Evolutionary conservation across 305 asterid species (phyloP).

Genomic region (Salvia sclarea): DNA sequence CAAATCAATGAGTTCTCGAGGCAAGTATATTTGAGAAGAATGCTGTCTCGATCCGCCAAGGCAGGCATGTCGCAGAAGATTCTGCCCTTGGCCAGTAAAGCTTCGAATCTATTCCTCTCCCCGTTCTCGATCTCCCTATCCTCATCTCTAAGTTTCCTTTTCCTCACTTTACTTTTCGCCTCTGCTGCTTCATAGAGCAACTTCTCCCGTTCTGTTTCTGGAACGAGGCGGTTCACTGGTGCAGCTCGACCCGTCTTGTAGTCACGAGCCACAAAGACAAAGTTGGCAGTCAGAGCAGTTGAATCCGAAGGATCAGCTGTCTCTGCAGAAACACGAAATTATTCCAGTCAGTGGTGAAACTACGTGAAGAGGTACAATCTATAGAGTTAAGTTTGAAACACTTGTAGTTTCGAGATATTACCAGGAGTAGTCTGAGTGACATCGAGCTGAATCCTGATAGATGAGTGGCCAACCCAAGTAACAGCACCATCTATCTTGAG

Average conservation of each 20-base stretch:
- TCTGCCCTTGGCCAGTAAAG: conserved; percentile 66
- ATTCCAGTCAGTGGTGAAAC: conserved; percentile 2
- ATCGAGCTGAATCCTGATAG: conserved; percentile 82
- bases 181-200: conserved; percentile 69
- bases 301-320: conserved; percentile 49
- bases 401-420: conserved; percentile 36
- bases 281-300: conserved; percentile 77
- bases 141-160: conserved; percentile 53
- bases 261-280: conserved; percentile 90
- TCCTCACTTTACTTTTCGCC: conserved; percentile 53
- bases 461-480: conserved; percentile 84
- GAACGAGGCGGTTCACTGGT: conserved; percentile 62
- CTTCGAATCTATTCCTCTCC: conserved; percentile 53
- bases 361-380: not conserved
- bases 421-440: conserved; percentile 65
- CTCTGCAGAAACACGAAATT: conserved; percentile 29
- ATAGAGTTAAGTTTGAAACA: too few relatives aligned
- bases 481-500: conserved; percentile 80
- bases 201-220: conserved; percentile 75
- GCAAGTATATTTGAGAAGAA: conserved; percentile 73
- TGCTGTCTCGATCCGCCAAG: conserved; percentile 71
- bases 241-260: conserved; percentile 86
- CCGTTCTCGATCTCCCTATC: conserved; percentile 55
- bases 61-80: conserved; percentile 87
- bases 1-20: conserved; percentile 79